These are phyloP conservation scores for Penicillium coprophilum DNA, from an alignment of 495 filamentous ascomycete genomes.

Conservation along the genomic window DNA sequence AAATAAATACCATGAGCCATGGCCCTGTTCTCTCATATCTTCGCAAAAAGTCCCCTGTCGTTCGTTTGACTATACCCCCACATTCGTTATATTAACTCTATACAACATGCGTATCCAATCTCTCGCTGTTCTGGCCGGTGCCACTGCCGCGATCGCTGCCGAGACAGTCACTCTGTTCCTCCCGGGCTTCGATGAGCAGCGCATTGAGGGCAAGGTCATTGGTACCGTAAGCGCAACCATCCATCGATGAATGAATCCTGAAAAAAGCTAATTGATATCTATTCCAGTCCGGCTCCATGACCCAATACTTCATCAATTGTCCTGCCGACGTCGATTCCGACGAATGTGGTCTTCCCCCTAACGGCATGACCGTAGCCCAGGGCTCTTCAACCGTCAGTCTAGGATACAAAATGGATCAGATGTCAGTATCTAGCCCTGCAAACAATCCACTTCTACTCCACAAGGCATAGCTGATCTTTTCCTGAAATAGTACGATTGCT, in stretches of 20 bases:
- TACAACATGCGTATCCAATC: slow-evolving; percentile 16
- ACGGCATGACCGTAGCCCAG: slow-evolving; percentile 4
- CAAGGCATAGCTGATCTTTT: background rate
- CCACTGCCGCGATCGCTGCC: slow-evolving; percentile 12
- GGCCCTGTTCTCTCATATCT: no score
- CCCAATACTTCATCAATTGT: slow-evolving; percentile 18
- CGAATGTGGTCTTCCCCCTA: slow-evolving; percentile 7
- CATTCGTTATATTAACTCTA: background rate
- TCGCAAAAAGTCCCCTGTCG: no score
- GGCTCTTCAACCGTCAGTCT: slow-evolving; percentile 1
- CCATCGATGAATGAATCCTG: background rate
- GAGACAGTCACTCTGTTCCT: slow-evolving; percentile 21
- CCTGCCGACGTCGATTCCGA: slow-evolving; percentile 1
- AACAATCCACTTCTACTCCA: background rate
- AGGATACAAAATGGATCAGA: background rate
- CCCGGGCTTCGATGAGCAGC: slow-evolving; percentile 12
- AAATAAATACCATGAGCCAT: no score
- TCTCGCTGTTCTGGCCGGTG: slow-evolving; percentile 16
- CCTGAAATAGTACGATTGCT: slow-evolving; percentile 1
- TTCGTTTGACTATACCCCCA: background rate
- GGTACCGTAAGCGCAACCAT: slow-evolving; percentile 12
- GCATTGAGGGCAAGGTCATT: slow-evolving; percentile 10
- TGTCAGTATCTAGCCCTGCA: background rate
- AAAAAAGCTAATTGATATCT: background rate
- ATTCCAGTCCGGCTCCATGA: slow-evolving; percentile 14